phyloP scores from a whole-genome alignment of 2,329 filamentous ascomycete species.

The Fusarium hostae region DNA sequence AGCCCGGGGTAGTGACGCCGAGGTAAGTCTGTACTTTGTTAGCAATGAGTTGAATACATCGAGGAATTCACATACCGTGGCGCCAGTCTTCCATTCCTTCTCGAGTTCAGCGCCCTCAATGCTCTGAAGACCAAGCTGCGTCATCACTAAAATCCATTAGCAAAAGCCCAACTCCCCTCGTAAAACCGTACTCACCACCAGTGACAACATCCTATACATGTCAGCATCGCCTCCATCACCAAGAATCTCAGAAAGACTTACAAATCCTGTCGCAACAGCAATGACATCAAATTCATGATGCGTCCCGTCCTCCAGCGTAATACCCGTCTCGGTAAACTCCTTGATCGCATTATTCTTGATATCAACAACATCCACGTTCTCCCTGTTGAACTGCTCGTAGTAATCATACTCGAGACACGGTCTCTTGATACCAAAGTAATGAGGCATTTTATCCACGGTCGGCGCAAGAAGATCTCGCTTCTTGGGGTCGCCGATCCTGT shows the following conservation, averaged over 20 bases:
- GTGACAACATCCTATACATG: constrained; percentile 48
- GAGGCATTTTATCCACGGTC: constrained; percentile 54
- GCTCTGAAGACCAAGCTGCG: constrained; percentile 57
- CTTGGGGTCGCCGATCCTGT: constrained; percentile 60
- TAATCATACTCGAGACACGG: constrained; percentile 56
- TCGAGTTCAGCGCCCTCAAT: constrained; percentile 52
- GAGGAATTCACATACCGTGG: constrained; percentile 28
- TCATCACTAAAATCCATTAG: constrained; percentile 51
- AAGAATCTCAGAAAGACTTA: constrained; percentile 40
- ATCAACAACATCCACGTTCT: constrained; percentile 56
- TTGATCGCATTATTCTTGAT: constrained; percentile 54
- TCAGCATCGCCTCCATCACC: background rate
- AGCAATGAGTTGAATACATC: background rate
- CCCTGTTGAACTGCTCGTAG: constrained; percentile 60
- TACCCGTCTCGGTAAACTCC: constrained; percentile 55
- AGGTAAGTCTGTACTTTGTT: constrained; percentile 52
- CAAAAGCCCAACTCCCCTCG: accelerated
- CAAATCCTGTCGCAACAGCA: constrained; percentile 59
- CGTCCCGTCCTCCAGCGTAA: constrained; percentile 54
- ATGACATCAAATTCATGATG: constrained; percentile 57
- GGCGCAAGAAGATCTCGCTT: constrained; percentile 65
- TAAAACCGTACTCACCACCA: constrained; percentile 43
- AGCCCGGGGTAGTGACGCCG: constrained; percentile 56
- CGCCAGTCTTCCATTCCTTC: constrained; percentile 56
- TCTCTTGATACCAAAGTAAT: constrained; percentile 66